These are phyloP conservation scores for Tylopilus plumbeoviolaceoides DNA, from an alignment of 768 basidiomycete genomes.

Conservation along the genomic window DNA sequence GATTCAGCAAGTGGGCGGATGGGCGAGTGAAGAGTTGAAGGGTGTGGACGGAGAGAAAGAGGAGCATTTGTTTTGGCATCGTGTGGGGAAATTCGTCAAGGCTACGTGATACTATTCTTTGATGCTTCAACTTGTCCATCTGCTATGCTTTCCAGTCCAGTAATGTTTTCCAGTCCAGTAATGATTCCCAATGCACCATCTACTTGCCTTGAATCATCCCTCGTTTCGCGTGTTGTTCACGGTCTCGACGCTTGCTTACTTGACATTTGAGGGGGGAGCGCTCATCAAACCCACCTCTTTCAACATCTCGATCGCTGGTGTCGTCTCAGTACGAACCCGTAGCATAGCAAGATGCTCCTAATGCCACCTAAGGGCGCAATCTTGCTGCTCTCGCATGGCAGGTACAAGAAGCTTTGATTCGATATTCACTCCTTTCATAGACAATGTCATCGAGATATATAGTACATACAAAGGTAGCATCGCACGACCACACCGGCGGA, in stretches of 20 bases:
- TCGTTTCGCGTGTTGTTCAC: too few species aligned
- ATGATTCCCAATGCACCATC: background rate
- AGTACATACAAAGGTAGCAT: background rate
- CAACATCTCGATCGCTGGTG: background rate
- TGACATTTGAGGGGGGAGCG: too few species aligned
- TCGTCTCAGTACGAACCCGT: background rate
- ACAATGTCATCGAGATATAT: background rate
- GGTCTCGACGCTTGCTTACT: too few species aligned
- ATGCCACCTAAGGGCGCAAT: too few species aligned
- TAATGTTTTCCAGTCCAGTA: background rate
- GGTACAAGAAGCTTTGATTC: background rate
- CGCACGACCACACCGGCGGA: background rate
- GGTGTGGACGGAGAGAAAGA: slow-evolving; percentile 48
- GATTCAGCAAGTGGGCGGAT: slow-evolving; percentile 43
- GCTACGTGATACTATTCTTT: slow-evolving; percentile 4
- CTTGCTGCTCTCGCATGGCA: background rate
- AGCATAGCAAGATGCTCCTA: background rate
- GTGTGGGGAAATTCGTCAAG: slow-evolving; percentile 55
- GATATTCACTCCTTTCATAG: background rate
- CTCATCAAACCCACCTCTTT: too few species aligned
- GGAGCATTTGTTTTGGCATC: slow-evolving; percentile 61
- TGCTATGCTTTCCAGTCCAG: background rate
- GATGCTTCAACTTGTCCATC: background rate
- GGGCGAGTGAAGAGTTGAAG: slow-evolving; percentile 46
- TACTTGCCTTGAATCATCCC: background rate